Percentiles rank a stretch among this genome's conserved stretches.
phyloP scores from a whole-genome alignment of 495 filamentous ascomycete species.

The Trichoderma virens region DNA sequence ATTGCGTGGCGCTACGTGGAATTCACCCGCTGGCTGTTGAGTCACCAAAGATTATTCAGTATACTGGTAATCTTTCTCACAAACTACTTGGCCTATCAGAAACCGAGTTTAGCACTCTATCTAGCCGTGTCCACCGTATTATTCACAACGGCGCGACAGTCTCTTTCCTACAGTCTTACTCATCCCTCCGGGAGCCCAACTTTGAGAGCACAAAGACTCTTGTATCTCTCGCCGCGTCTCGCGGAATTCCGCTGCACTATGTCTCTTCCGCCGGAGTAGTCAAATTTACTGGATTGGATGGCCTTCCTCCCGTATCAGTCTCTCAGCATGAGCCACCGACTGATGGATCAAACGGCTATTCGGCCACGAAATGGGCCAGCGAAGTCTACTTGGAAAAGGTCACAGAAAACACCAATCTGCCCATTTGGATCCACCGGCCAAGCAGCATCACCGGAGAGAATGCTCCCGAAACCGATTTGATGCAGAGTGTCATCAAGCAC shows the following conservation, averaged over 20 bases:
- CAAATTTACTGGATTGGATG: conserved; percentile 7
- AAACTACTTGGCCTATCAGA: conserved; percentile 34
- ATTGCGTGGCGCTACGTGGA: conserved; percentile 15
- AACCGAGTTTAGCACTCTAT: conserved; percentile 20
- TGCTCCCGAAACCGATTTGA: background rate
- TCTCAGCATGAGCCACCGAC: conserved; percentile 14
- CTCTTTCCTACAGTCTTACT: conserved; percentile 42
- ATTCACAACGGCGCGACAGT: conserved; percentile 49
- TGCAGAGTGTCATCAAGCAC: background rate
- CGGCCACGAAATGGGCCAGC: conserved; percentile 46
- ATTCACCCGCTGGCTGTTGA: conserved; percentile 21
- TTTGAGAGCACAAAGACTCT: conserved; percentile 38
- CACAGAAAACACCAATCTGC: background rate
- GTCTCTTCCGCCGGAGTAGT: conserved; percentile 36
- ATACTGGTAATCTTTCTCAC: conserved; percentile 33
- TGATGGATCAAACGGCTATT: conserved; percentile 37
- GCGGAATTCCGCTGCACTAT: conserved; percentile 42
- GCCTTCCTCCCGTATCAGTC: background rate
- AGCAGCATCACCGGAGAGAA: background rate
- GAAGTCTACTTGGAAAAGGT: conserved; percentile 24
- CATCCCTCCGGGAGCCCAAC: conserved; percentile 32
- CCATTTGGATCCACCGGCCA: background rate
- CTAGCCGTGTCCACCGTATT: conserved; percentile 28
- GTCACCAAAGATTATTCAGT: conserved; percentile 23
- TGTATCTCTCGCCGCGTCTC: conserved; percentile 21